Percentiles rank a stretch among this genome's conserved stretches.
phyloP scores from a whole-genome alignment of 345 rosid genomes.

The Citrus reticulata region DNA sequence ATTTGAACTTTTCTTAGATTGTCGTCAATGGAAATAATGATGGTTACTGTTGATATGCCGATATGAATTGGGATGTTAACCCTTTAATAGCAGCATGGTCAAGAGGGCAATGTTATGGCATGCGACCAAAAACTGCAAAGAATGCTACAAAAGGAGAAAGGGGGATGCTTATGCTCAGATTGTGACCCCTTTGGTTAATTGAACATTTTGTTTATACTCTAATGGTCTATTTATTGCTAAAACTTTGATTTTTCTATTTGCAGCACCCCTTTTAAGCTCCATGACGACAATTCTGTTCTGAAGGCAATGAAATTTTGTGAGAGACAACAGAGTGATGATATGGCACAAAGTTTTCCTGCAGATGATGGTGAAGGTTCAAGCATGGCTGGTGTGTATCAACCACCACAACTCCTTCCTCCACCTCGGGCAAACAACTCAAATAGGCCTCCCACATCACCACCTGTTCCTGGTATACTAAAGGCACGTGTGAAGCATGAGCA shows the following conservation, averaged over 20 bases:
- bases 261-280: conserved; percentile 99
- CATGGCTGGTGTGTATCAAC: conserved; percentile 42
- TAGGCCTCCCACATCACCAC: conserved; percentile 60
- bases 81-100: neutral
- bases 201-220: neutral
- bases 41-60: neutral
- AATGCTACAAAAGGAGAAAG: neutral
- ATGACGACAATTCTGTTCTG: conserved; percentile 92
- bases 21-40: neutral
- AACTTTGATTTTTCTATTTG: conserved; percentile 13
- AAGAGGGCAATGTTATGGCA: neutral
- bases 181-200: neutral
- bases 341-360: conserved; percentile 23
- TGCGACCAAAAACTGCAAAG: neutral
- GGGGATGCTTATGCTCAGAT: neutral
- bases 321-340: conserved; percentile 44
- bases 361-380: conserved; percentile 60
- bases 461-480: conserved; percentile 60
- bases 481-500: conserved; percentile 77
- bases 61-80: neutral
- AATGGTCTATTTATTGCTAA: neutral
- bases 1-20: neutral
- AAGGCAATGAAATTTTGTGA: conserved; percentile 90
- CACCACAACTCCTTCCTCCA: conserved; percentile 41
- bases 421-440: conserved; percentile 30